Conservation (phyloP, 2,329 filamentous ascomycete species). For the Basipetospora chlamydospora region DNA sequence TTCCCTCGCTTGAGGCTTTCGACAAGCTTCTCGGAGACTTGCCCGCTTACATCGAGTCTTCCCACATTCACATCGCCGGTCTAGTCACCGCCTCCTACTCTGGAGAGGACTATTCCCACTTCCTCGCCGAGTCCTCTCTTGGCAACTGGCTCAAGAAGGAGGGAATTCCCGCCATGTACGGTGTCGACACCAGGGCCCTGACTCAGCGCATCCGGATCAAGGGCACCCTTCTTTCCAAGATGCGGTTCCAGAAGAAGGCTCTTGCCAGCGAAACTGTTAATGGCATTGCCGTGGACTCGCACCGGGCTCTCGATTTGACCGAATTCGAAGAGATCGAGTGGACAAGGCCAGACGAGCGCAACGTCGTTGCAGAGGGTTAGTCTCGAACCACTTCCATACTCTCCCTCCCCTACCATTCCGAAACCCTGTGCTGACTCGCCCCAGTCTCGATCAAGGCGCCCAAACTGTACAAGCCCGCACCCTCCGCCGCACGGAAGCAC, state of each 20-base stretch:
- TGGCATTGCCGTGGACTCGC: constrained; percentile 12
- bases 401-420: not conserved
- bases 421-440: constrained; percentile 21
- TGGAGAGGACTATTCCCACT: constrained; percentile 91
- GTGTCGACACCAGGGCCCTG: constrained; percentile 81
- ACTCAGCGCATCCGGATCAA: constrained; percentile 90
- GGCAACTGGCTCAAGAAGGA: constrained; percentile 95
- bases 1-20: constrained; percentile 71
- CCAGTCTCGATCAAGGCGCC: constrained; percentile 79
- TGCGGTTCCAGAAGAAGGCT: constrained; percentile 48
- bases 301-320: constrained; percentile 15
- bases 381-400: constrained; percentile 12
- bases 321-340: constrained; percentile 72
- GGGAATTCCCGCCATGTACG: constrained; percentile 84
- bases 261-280: constrained; percentile 27
- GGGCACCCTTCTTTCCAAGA: constrained; percentile 88
- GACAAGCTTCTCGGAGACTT: constrained; percentile 76
- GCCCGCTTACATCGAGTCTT: constrained; percentile 85
- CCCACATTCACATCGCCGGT: constrained; percentile 84
- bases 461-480: constrained; percentile 68
- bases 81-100: constrained; percentile 84
- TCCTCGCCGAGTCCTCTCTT: constrained; percentile 77
- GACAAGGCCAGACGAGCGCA: constrained; percentile 83
- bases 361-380: constrained; percentile 92
- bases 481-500: constrained; percentile 61